phyloP scores from a whole-genome alignment of 371 early-diverging fungal species.

The Mucor racemosus region DNA sequence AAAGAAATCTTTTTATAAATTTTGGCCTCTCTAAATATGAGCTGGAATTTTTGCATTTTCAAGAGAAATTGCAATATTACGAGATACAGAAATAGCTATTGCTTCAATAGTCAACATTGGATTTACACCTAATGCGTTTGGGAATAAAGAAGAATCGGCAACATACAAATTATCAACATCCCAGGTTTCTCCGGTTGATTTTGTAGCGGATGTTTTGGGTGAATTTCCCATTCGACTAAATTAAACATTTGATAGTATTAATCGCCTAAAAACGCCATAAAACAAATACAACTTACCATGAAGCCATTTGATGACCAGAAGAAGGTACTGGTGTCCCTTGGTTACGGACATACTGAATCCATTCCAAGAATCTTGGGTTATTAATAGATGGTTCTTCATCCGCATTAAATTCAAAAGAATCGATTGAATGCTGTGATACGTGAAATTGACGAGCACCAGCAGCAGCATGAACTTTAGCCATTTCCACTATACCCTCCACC shows the following conservation, averaged over 20 bases:
- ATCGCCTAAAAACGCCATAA: background rate
- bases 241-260: background rate
- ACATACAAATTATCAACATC: conserved; percentile 70
- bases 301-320: conserved; percentile 73
- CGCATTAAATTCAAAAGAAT: conserved; percentile 29
- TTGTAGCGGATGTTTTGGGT: conserved; percentile 53
- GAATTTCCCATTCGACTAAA: conserved; percentile 60
- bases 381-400: conserved; percentile 36
- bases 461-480: conserved; percentile 61
- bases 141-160: conserved; percentile 68
- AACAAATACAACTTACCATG: conserved; percentile 46
- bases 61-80: conserved; percentile 15
- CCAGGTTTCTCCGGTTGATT: conserved; percentile 69
- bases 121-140: conserved; percentile 71
- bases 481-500: conserved; percentile 64
- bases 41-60: background rate
- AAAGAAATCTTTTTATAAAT: no score
- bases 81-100: conserved; percentile 39
- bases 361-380: conserved; percentile 39
- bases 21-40: no score
- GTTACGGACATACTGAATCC: conserved; percentile 28
- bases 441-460: conserved; percentile 54
- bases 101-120: conserved; percentile 64
- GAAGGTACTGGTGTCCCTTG: conserved; percentile 15
- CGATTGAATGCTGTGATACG: conserved; percentile 9